These are phyloP conservation scores for Aspergillus nomiae DNA, from an alignment of 2,329 filamentous ascomycete genomes.

Conservation along the genomic window DNA sequence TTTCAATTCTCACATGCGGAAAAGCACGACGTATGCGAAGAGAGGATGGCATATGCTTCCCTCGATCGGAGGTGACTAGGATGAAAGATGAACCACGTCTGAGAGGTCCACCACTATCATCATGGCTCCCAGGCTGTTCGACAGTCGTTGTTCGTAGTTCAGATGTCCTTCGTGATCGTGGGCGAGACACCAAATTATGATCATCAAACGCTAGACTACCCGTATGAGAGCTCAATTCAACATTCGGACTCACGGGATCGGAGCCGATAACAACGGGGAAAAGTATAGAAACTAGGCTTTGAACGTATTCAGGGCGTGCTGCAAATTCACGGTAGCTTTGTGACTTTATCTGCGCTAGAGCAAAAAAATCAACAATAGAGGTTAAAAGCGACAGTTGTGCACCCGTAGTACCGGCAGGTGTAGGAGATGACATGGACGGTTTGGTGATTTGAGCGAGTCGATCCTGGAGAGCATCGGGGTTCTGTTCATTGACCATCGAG, in stretches of 20 bases:
- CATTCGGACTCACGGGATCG: constrained; percentile 78
- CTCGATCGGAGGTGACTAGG: constrained; percentile 72
- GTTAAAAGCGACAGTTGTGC: constrained; percentile 69
- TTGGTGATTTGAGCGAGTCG: constrained; percentile 10
- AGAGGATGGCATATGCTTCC: constrained; percentile 59
- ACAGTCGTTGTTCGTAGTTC: constrained; percentile 74
- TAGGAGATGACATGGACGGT: constrained; percentile 18
- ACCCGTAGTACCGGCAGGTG: constrained; percentile 36
- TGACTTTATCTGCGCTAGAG: constrained; percentile 76
- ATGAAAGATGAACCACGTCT: constrained; percentile 89
- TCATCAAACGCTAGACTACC: constrained; percentile 82
- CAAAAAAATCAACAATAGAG: constrained; percentile 75
- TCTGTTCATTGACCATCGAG: constrained; percentile 53
- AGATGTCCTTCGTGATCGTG: constrained; percentile 65
- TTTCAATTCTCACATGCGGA: constrained; percentile 57
- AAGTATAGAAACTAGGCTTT: constrained; percentile 74
- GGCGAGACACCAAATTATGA: constrained; percentile 79
- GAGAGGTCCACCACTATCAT: constrained; percentile 62
- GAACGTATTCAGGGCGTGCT: constrained; percentile 75
- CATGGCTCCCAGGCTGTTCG: constrained; percentile 49
- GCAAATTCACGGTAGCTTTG: constrained; percentile 80
- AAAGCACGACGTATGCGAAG: constrained; percentile 66
- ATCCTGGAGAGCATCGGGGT: constrained; percentile 9
- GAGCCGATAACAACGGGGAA: constrained; percentile 88
- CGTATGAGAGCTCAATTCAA: constrained; percentile 84